Conservation (phyloP, 352 stramenopile genomes). For the Hyaloperonospora brassicae region DNA sequence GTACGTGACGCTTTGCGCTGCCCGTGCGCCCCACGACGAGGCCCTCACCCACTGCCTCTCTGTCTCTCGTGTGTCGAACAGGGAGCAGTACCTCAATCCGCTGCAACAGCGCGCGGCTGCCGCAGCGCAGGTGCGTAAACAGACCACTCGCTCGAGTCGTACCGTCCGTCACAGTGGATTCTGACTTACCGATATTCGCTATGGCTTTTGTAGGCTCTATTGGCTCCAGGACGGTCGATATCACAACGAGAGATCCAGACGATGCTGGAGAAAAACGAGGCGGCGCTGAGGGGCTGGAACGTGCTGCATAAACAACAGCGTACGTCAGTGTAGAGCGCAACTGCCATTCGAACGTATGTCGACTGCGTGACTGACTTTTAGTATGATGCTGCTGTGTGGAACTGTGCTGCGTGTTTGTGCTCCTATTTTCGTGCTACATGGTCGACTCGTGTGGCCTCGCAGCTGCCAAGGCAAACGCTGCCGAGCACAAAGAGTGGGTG, state of each 20-base stretch:
- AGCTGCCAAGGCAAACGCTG: constrained; percentile 43
- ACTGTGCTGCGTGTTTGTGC: too few relatives aligned
- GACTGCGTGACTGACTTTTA: too few relatives aligned
- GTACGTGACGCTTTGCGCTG: constrained; percentile 11
- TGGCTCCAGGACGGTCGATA: constrained; percentile 41
- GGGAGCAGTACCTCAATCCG: constrained; percentile 16
- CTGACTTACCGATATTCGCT: too few relatives aligned
- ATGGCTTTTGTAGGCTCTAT: constrained; percentile 14
- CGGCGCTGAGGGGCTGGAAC: constrained; percentile 63
- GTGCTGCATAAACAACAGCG: constrained; percentile 65
- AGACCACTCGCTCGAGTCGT: too few relatives aligned
- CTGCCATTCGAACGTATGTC: not conserved
- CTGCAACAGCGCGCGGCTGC: constrained; percentile 58
- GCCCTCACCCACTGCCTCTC: constrained; percentile 12
- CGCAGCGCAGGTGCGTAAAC: constrained; percentile 36
- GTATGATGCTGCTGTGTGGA: too few relatives aligned
- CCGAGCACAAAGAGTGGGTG: constrained; percentile 72
- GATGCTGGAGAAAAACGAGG: constrained; percentile 85
- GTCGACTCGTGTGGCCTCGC: constrained; percentile 1
- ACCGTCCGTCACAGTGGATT: too few relatives aligned
- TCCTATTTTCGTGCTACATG: too few relatives aligned
- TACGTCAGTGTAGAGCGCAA: constrained; percentile 22
- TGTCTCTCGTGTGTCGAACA: constrained; percentile 10
- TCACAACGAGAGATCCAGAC: constrained; percentile 60
- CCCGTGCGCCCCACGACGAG: not conserved